Evolutionary conservation across 257 asterid genomes (phyloP).

Genomic region (Buddleja alternifolia): DNA sequence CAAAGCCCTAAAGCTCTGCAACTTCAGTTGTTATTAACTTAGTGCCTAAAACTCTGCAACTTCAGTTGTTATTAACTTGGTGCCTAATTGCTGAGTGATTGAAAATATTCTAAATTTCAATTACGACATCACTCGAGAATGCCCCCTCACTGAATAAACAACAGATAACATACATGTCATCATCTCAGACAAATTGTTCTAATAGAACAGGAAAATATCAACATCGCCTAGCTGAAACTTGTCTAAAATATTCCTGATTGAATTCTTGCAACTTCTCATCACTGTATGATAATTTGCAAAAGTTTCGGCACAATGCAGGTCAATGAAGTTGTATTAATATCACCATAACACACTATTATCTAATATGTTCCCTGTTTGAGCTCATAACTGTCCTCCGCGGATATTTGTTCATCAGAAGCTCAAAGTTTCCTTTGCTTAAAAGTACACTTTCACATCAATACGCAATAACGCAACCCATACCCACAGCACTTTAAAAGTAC

Average conservation of each 20-base stretch:
- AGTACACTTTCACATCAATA: not conserved
- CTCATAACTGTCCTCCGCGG: not conserved
- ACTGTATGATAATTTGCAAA: not conserved
- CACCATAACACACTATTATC: conserved; percentile 9
- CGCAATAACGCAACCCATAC: conserved; percentile 13
- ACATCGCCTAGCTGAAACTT: not conserved
- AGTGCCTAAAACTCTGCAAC: no score
- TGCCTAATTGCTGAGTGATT: no score
- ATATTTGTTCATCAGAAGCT: conserved; percentile 21
- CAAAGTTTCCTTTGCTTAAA: conserved; percentile 3
- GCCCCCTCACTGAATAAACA: not conserved
- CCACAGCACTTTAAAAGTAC: not conserved
- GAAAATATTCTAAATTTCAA: not conserved
- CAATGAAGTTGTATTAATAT: not conserved
- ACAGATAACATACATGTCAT: not conserved
- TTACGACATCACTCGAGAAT: not conserved
- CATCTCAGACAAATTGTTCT: not conserved
- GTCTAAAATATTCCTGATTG: conserved; percentile 4
- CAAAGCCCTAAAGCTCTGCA: no score
- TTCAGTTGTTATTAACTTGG: no score
- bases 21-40: no score
- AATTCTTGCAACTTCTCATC: not conserved
- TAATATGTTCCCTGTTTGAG: not conserved
- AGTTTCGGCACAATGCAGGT: not conserved
- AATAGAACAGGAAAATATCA: not conserved